Base-by-base conservation (phyloP, 192 early-diverging fungal species). In the Thoreauomyces humboldtii region DNA sequence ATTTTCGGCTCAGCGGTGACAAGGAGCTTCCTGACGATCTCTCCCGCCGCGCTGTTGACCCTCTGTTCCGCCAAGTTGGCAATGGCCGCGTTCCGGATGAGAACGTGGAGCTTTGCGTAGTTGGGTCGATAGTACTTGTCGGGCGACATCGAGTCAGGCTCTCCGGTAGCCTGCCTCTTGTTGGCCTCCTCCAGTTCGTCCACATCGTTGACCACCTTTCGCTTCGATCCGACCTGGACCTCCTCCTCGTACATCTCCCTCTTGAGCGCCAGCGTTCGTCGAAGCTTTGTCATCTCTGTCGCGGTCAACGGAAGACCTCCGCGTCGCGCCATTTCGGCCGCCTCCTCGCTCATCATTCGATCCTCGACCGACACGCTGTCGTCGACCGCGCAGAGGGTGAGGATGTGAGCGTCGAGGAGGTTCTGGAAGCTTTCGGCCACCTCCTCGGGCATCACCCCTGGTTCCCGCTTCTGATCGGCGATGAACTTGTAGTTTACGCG, bases 271-370 rank as follows among this genome's bases (percentile, higher is more conserved):
- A 77, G 53, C 17, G 29, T 27, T 38, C 53, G 47, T 22, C 59
- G 63, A 32, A 77, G 25, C 52, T 81, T 81, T 7, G 61, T 75
- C 65, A 65, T 70, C 37, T 80, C 78, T 11, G 59, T 69, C 17
- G 73, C 71, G 1, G 74, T 72, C 47, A 80, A 54, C 42, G 70
- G 61, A 12, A 71, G 17, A 12, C 73, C 74, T 36, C 56, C 69
- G 7, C 69, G 76, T 33, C 63, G 57, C 7, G 65, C 69, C 12
- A 76, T 41, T 48, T 65, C 74, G 6, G 43, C 61, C 4, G 45
- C 69, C 56, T 76, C 74, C 31, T 71, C 70, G 11, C 45, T 28
- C 33, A 75, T 61, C 53, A 61, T 21, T 29, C 42, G 46, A 61
- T 80, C 78, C 11, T 55, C 42, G 7, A 58, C 14, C 25, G 64